A percentile compares a stretch with the other conserved stretches of the same genome.
These are phyloP conservation scores for Trametes polyzona DNA, from an alignment of 1,284 basidiomycete genomes.

Conservation along the genomic window DNA sequence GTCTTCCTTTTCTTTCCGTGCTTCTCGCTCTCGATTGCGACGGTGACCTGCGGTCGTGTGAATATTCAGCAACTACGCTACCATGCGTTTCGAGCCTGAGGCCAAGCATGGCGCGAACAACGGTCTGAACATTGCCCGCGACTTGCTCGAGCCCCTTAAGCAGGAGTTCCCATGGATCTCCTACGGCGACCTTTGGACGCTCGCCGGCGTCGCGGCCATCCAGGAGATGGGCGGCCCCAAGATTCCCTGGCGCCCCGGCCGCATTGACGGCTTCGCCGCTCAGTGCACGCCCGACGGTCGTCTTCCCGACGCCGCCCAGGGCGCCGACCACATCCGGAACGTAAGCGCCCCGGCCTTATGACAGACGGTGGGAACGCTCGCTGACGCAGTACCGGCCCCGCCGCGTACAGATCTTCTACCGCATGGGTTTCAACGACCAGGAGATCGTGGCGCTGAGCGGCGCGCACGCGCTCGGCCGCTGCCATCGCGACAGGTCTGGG, in stretches of 20 bases:
- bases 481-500: conserved; percentile 84
- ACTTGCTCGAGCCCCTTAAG: conserved; percentile 88
- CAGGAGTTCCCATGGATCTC: conserved; percentile 87
- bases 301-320: conserved; percentile 89
- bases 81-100: conserved; percentile 93
- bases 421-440: conserved; percentile 96
- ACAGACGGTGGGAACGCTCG: neutral
- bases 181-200: conserved; percentile 94
- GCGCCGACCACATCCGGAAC: conserved; percentile 82
- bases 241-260: conserved; percentile 87
- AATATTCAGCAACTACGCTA: conserved; percentile 81
- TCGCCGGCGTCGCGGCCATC: conserved; percentile 84
- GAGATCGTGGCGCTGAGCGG: conserved; percentile 95
- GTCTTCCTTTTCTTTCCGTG: neutral
- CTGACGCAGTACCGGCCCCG: neutral
- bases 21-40: neutral
- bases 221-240: conserved; percentile 88
- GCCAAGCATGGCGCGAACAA: conserved; percentile 87
- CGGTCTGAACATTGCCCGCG: conserved; percentile 84
- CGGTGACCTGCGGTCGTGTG: neutral
- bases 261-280: conserved; percentile 80
- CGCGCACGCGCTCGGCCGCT: conserved; percentile 94
- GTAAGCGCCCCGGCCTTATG: conserved; percentile 44
- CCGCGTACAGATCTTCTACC: conserved; percentile 84
- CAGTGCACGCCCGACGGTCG: conserved; percentile 92